Conservation (phyloP, 2,329 filamentous ascomycete species). For the Helotiales sp. region DNA sequence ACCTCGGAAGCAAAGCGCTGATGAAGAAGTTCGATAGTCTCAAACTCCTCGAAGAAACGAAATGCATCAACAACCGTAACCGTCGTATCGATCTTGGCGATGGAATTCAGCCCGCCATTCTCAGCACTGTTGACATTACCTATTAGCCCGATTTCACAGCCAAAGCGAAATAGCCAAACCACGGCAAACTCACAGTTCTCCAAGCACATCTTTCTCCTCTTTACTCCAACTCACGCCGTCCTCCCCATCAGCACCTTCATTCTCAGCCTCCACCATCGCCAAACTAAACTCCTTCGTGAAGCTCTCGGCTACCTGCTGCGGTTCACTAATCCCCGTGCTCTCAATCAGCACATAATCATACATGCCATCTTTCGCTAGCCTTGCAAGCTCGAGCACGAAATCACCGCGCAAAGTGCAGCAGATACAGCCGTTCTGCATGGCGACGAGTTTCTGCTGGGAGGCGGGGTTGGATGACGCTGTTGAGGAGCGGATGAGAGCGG, state of each 20-base stretch:
- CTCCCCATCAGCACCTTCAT: neutral
- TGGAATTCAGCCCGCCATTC: slow-evolving; percentile 67
- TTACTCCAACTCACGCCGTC: slow-evolving; percentile 14
- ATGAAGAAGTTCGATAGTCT: slow-evolving; percentile 70
- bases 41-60: slow-evolving; percentile 73
- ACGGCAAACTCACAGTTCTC: slow-evolving; percentile 15
- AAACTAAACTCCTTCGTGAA: slow-evolving; percentile 60
- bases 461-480: neutral
- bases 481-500: slow-evolving; percentile 47
- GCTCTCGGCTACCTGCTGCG: slow-evolving; percentile 75
- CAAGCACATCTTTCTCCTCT: slow-evolving; percentile 24
- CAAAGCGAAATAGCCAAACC: neutral
- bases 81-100: slow-evolving; percentile 71
- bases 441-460: slow-evolving; percentile 61
- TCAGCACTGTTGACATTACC: slow-evolving; percentile 47
- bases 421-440: slow-evolving; percentile 76
- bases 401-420: slow-evolving; percentile 77
- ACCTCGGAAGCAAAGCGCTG: slow-evolving; percentile 63
- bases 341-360: slow-evolving; percentile 77
- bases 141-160: neutral
- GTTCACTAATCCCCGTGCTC: slow-evolving; percentile 74
- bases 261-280: slow-evolving; percentile 26
- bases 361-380: slow-evolving; percentile 62
- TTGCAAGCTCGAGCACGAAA: slow-evolving; percentile 70
- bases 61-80: slow-evolving; percentile 77